Conservation (phyloP, 139 green algal genomes). For the Tetradesmus lagerheimii region DNA sequence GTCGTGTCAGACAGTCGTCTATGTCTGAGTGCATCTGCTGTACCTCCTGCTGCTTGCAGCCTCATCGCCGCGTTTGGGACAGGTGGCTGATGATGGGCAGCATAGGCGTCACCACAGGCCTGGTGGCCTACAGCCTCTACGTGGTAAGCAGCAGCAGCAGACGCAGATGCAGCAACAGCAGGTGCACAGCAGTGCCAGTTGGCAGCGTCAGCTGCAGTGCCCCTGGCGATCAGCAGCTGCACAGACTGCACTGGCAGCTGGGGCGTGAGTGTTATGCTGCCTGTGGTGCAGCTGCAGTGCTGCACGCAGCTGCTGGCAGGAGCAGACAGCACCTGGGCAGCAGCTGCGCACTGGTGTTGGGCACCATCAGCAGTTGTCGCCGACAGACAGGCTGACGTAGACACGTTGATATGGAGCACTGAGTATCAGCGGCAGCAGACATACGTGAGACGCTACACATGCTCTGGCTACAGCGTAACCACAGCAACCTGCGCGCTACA, state of each 20-base stretch:
- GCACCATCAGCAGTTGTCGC: no score
- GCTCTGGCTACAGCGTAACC: no score
- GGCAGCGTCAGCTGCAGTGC: neutral
- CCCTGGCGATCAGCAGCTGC: neutral
- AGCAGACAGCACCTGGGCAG: neutral
- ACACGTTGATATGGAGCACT: no score
- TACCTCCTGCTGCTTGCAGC: constrained; percentile 45
- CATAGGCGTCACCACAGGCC: constrained; percentile 80
- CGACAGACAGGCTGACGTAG: no score
- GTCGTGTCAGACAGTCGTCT: no score
- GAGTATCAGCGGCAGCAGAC: no score
- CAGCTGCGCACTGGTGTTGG: no score
- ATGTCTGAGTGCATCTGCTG: neutral
- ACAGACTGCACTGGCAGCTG: neutral
- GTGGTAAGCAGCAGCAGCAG: constrained; percentile 49
- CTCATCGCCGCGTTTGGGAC: constrained; percentile 78
- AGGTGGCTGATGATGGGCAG: constrained; percentile 92
- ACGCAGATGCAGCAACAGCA: neutral
- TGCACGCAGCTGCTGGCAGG: neutral
- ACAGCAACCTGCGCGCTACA: neutral
- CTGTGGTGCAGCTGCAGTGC: neutral
- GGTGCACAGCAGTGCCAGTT: neutral
- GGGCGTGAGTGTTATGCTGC: no score
- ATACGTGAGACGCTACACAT: no score
- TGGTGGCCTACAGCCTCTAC: constrained; percentile 83